phyloP scores from a whole-genome alignment of 176 grass and related monocot species.

The Secale cereale region DNA sequence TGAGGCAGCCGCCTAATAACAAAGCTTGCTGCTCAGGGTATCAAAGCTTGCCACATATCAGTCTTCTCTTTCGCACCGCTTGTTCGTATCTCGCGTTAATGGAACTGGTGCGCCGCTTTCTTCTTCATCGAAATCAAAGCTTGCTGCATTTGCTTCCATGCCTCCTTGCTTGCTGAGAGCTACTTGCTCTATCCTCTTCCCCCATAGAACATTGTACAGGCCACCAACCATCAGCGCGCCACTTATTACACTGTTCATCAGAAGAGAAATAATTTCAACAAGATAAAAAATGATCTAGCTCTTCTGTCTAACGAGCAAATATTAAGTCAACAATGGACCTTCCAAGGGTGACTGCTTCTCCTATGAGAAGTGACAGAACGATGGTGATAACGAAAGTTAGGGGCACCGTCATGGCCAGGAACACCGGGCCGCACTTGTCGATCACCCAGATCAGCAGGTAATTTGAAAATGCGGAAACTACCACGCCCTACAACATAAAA shows the following conservation, averaged over 20 bases:
- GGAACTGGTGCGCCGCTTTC: not conserved
- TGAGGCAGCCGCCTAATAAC: not conserved
- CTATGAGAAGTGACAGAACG: conserved; percentile 30
- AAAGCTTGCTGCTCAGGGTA: not conserved
- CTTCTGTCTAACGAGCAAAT: not conserved
- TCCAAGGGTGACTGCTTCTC: conserved; percentile 43
- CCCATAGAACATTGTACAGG: conserved; percentile 49
- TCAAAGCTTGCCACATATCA: not conserved
- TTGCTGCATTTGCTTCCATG: not conserved
- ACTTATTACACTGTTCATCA: conserved; percentile 36
- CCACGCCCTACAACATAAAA: conserved; percentile 21
- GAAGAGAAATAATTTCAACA: not conserved
- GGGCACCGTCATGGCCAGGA: conserved; percentile 39
- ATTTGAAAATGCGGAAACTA: conserved; percentile 19
- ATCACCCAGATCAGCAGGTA: conserved; percentile 49
- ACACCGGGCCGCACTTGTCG: conserved; percentile 42
- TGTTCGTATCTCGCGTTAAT: not conserved
- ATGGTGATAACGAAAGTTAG: conserved; percentile 43
- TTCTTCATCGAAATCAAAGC: conserved; percentile 24
- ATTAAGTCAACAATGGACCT: conserved; percentile 21
- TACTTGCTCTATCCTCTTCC: conserved; percentile 40
- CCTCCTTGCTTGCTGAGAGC: not conserved
- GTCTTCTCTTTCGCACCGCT: not conserved
- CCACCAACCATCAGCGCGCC: conserved; percentile 46
- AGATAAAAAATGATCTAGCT: not conserved